These are phyloP conservation scores for Pichia sp. DNA, from an alignment of 1,139 yeast genomes.

Conservation along the genomic window DNA sequence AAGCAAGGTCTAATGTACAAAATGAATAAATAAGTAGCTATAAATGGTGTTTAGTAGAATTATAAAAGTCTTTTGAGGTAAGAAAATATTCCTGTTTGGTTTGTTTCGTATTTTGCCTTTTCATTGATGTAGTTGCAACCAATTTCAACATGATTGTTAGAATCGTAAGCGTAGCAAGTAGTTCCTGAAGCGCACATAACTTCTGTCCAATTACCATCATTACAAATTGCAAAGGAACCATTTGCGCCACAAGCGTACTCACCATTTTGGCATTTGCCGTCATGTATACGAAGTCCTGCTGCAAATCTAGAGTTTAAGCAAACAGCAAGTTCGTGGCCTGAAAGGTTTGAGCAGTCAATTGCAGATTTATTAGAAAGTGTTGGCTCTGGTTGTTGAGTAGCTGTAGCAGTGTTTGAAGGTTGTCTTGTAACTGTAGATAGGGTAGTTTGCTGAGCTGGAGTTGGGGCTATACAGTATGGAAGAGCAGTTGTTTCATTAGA, in stretches of 20 bases:
- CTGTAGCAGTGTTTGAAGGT: conserved; percentile 4
- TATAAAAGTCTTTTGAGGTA: too few relatives aligned
- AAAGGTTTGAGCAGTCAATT: conserved; percentile 27
- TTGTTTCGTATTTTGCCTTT: conserved; percentile 21
- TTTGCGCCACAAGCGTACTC: conserved; percentile 41
- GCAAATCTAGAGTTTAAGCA: conserved; percentile 34
- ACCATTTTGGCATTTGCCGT: conserved; percentile 41
- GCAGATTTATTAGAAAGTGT: conserved; percentile 10
- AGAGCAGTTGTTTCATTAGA: too few relatives aligned
- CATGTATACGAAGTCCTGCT: conserved; percentile 29
- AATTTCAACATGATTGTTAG: conserved; percentile 31
- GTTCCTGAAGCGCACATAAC: conserved; percentile 53
- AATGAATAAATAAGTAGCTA: too few relatives aligned
- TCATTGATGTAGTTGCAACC: conserved; percentile 33
- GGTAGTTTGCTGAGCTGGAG: too few relatives aligned
- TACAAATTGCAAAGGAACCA: conserved; percentile 48
- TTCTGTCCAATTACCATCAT: conserved; percentile 47
- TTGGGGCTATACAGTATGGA: too few relatives aligned
- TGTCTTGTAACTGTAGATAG: too few relatives aligned
- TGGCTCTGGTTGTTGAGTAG: conserved; percentile 8
- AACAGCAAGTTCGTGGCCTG: conserved; percentile 35
- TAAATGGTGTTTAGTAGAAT: too few relatives aligned
- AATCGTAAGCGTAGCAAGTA: conserved; percentile 44
- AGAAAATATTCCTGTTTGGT: too few relatives aligned
- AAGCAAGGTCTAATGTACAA: too few relatives aligned